Base-by-base conservation (phyloP, 2,329 filamentous ascomycete genomes). In the Corynespora cassiicola region DNA sequence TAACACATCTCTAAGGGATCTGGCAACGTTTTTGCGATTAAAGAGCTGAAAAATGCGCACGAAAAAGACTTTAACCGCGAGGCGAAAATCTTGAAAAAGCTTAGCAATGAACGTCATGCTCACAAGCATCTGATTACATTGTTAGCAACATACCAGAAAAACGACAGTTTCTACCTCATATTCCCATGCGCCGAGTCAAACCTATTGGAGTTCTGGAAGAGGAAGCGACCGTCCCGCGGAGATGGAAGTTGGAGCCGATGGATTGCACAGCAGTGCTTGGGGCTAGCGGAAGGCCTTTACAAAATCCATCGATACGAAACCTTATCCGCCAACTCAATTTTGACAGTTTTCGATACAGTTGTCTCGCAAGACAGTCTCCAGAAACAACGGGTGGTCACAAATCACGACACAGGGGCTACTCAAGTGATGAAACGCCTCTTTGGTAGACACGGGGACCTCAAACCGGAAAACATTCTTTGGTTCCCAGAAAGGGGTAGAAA, bases 401-500 rank as follows among this genome's bases (percentile, higher is more conserved):
- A n/a, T n/a, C n/a, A n/a, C n/a, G n/a, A n/a, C n/a, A n/a, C n/a
- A n/a, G n/a, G n/a, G n/a, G n/a, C n/a, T n/a, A n/a, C n/a, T n/a
- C n/a, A n/a, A n/a, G n/a, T n/a, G n/a, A n/a, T n/a, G n/a, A n/a
- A n/a, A n/a, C n/a, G 18, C 18, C 11, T 41, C 4, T 70, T 50
- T 33, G 69, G 67, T 1, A 47, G 61, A 5, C 59, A 66, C 20
- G 57, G 63, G 7, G 54, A 66, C 31, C 56, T 71, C 11, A 71
- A 70, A 21, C 60, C 68, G 1, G 50, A 68, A 7, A 71, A 70
- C 16, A 66, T 71, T 6, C 47, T 71, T 0, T 66, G 56, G 51
- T 68, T 59, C 19, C 33, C 41, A 4, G 5, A 39, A 8, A 14
- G 26, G 4, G 17, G 27, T 9, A 18, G 23, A 5, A 26, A 23